These are phyloP conservation scores for Caloboletus inedulis DNA, from an alignment of 1,284 basidiomycete species.

Conservation along the genomic window DNA sequence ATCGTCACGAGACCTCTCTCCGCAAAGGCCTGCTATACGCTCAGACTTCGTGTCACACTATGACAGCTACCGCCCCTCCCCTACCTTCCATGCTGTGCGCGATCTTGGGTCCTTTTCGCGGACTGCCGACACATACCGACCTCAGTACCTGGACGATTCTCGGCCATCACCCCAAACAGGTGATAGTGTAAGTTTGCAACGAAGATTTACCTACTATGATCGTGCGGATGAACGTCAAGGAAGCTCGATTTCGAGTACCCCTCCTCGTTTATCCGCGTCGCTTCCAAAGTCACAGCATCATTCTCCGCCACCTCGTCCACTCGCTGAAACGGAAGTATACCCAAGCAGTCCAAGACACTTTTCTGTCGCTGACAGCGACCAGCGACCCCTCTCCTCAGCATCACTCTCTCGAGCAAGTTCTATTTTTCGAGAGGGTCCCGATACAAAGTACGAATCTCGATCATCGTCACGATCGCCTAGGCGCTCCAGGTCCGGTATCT, in stretches of 20 bases:
- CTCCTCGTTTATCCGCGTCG: constrained; percentile 22
- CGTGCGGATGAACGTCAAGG: constrained; percentile 28
- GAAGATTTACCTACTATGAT: constrained; percentile 19
- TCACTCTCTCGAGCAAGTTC: constrained; percentile 29
- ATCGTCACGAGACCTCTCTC: constrained; percentile 34
- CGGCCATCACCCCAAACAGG: constrained; percentile 21
- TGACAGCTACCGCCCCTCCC: constrained; percentile 46
- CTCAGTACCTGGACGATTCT: constrained; percentile 32
- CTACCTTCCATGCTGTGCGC: constrained; percentile 26
- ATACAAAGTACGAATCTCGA: constrained; percentile 33
- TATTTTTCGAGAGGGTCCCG: constrained; percentile 23
- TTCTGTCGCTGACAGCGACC: constrained; percentile 7
- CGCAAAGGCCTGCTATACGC: constrained; percentile 32
- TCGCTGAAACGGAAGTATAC: constrained; percentile 8
- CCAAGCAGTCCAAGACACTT: constrained; percentile 2
- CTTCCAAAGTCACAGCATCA: constrained; percentile 17
- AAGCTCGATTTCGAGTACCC: constrained; percentile 37
- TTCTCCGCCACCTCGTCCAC: constrained; percentile 23
- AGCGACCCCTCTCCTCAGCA: constrained; percentile 12
- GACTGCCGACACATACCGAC: constrained; percentile 41
- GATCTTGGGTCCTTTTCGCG: constrained; percentile 33
- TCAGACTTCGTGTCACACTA: constrained; percentile 27
- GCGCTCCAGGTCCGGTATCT: constrained; percentile 33
- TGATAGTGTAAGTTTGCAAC: constrained; percentile 20
- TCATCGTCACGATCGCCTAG: constrained; percentile 41